These are phyloP conservation scores for Picochlorum sp. DNA, from an alignment of 139 green algal genomes.

Conservation along the genomic window DNA sequence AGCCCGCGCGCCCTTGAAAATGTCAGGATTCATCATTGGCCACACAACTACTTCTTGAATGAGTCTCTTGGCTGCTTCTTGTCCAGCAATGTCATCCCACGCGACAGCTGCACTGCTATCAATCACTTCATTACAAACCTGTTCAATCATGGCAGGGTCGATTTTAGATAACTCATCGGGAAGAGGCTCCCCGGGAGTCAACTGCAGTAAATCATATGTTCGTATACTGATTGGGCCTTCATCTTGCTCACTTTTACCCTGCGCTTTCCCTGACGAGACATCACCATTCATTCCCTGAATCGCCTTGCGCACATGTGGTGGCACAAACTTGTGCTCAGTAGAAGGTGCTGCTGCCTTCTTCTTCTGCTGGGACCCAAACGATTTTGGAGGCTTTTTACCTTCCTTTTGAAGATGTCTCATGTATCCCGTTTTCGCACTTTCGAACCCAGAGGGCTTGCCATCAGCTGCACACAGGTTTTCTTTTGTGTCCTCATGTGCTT, in stretches of 20 bases:
- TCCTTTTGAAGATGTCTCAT: conserved; percentile 11
- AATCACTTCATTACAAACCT: conserved; percentile 65
- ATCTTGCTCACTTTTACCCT: conserved; percentile 12
- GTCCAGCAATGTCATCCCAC: conserved; percentile 70
- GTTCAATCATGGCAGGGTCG: conserved; percentile 57
- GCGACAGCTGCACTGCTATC: conserved; percentile 29
- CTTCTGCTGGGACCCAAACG: background rate
- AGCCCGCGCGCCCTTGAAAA: conserved; percentile 83
- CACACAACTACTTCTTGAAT: conserved; percentile 95
- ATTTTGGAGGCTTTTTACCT: conserved; percentile 13
- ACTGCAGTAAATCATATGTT: conserved; percentile 11
- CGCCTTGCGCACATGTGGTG: conserved; percentile 53
- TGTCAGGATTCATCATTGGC: conserved; percentile 86
- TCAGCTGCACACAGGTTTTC: no score
- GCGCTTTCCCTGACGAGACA: conserved; percentile 7
- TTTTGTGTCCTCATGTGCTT: no score
- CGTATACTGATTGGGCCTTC: background rate
- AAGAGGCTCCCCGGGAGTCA: conserved; percentile 41
- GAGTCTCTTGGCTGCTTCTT: conserved; percentile 70
- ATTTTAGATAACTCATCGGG: conserved; percentile 49
- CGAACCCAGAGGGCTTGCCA: conserved; percentile 11
- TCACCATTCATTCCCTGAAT: conserved; percentile 17
- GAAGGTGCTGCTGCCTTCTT: background rate
- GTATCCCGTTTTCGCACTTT: conserved; percentile 23
- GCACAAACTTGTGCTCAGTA: conserved; percentile 45